phyloP scores from a whole-genome alignment of 2,329 filamentous ascomycete genomes.

The Myriosclerotinia duriaeana region DNA sequence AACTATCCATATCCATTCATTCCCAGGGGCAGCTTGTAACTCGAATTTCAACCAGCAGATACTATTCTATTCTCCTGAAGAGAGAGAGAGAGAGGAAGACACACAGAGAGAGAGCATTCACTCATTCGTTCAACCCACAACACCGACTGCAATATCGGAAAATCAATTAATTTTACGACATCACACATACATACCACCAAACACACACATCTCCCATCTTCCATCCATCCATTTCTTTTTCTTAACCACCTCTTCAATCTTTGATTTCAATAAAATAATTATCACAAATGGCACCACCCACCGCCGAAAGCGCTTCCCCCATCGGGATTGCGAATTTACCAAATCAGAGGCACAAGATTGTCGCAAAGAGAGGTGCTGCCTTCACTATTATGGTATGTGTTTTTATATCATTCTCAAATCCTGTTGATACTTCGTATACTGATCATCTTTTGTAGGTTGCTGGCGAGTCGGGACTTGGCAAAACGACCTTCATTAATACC shows the following conservation, averaged over 20 bases:
- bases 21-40: constrained; percentile 24
- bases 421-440: constrained; percentile 7
- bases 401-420: neutral
- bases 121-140: constrained; percentile 11
- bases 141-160: constrained; percentile 19
- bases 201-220: constrained; percentile 1
- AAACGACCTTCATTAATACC: constrained; percentile 99
- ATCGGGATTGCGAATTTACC: constrained; percentile 75
- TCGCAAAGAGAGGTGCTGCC: constrained; percentile 83
- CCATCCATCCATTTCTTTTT: neutral
- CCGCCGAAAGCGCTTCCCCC: constrained; percentile 61
- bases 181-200: too few species aligned
- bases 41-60: constrained; percentile 22
- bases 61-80: constrained; percentile 22
- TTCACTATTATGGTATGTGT: constrained; percentile 93
- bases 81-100: neutral
- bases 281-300: constrained; percentile 54
- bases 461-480: constrained; percentile 96
- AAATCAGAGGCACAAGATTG: constrained; percentile 74
- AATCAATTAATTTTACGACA: constrained; percentile 8
- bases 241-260: neutral
- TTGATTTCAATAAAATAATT: constrained; percentile 5
- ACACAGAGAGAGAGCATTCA: neutral
- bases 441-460: constrained; percentile 65
- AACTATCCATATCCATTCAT: constrained; percentile 4